Evolutionary conservation across 306 rosid species (phyloP).

Genomic region (Cucurbita pepo): DNA sequence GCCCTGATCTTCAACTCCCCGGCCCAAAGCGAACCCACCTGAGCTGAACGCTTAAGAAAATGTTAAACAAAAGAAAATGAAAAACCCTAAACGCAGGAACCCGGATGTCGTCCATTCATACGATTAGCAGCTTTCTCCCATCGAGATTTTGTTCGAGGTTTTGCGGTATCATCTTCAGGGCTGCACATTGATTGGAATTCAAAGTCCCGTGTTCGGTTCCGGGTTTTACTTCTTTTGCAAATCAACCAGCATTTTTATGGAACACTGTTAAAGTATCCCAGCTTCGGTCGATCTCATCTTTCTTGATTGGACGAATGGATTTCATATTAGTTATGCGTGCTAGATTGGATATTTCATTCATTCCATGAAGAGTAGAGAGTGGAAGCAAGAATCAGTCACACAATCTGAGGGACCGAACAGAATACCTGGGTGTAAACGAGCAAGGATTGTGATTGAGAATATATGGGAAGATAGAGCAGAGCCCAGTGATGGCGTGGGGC

Average conservation of each 20-base stretch:
- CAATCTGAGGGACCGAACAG: neutral
- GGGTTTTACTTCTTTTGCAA: neutral
- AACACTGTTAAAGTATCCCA: neutral
- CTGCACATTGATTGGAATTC: neutral
- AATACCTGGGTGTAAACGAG: constrained; percentile 7
- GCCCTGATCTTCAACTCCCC: neutral
- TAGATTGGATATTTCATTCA: neutral
- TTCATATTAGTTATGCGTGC: constrained; percentile 2
- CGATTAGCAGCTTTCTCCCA: neutral
- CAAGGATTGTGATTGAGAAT: constrained; percentile 28
- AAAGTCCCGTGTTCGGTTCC: neutral
- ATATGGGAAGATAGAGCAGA: constrained; percentile 25
- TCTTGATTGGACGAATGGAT: neutral
- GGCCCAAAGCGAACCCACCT: neutral
- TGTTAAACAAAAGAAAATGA: neutral
- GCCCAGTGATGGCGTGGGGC: constrained; percentile 30
- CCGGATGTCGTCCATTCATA: neutral
- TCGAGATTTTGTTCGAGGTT: neutral
- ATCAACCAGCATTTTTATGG: neutral
- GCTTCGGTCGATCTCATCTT: neutral
- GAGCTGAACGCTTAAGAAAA: neutral
- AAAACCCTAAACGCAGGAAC: constrained; percentile 3
- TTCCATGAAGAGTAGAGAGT: constrained; percentile 21
- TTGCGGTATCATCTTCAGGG: neutral
- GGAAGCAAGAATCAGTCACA: constrained; percentile 4